Conservation (phyloP, 2,329 filamentous ascomycete species). For the Fusarium subtropicale region DNA sequence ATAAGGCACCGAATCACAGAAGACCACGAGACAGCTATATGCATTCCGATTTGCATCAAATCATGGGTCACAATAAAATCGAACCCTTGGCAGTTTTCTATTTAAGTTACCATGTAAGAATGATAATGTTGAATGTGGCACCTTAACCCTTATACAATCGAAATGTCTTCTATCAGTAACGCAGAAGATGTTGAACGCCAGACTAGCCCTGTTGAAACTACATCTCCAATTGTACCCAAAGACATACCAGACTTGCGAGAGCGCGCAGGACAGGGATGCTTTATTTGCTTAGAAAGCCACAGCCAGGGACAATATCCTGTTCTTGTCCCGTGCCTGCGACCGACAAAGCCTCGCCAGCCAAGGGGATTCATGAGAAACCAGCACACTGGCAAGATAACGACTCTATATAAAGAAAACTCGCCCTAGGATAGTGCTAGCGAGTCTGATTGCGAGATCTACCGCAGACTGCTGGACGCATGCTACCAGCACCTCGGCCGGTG, state of each 20-base stretch:
- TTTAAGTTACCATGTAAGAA: too few relatives aligned
- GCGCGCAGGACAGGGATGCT: neutral
- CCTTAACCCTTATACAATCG: rapidly evolving
- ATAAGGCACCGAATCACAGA: neutral
- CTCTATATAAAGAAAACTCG: neutral
- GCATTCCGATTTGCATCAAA: rapidly evolving
- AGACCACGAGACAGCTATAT: neutral
- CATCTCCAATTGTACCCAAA: neutral
- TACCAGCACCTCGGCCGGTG: neutral
- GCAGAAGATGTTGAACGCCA: neutral
- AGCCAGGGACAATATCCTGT: neutral
- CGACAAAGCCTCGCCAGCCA: neutral
- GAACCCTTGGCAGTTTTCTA: rapidly evolving
- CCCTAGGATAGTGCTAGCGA: neutral
- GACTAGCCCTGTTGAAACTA: neutral
- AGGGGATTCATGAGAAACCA: rapidly evolving
- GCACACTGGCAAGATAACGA: rapidly evolving
- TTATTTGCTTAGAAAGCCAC: neutral
- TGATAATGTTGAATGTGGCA: neutral
- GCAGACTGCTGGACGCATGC: neutral
- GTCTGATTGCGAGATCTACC: neutral
- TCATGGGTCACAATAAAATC: too few relatives aligned
- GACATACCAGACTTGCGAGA: neutral
- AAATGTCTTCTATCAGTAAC: neutral
- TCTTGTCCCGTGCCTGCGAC: neutral